Base-by-base conservation (phyloP, 2,329 filamentous ascomycete species). In the Coniella lustricola region DNA sequence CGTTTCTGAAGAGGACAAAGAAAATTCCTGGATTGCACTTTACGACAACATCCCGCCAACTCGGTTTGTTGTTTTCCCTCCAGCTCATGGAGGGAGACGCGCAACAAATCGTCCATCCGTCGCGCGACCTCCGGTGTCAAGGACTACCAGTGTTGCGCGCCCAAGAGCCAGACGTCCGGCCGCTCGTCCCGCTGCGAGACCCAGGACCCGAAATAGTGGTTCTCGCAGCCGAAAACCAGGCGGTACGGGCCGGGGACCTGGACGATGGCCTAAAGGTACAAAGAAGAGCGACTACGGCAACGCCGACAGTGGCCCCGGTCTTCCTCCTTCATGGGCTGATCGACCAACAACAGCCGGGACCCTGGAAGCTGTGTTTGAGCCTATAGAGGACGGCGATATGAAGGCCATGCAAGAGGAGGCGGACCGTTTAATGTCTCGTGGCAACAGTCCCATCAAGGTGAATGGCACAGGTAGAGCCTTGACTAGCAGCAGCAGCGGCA, bases 31-130 rank as follows among this genome's bases (percentile, higher is more conserved):
- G 77, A 60, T 62, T 10, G 57, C 62, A 3, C 61, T 69, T 2
- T 81, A 82, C 58, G 67, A 67, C 13, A 65, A 70, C 41, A 85
- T 93, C 21, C 85, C 86, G 3, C 71, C 81, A 0, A 81, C 73
- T 2, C 79, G 87, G 31, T 94, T 89, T 63, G 84, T 90, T 57
- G 80, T 93, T 35, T 91, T 87, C 59, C 88, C 88, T 8, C 79
- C 84, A 0, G 67, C 85, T 8, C 69, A 68, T 10, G 66, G 67
- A 1, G 66, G 70, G 44, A 72, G 77, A 18, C 70, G 77, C 7
- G 60, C 65, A 14, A 73, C 74, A 38, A 36, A 45, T 16, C 69
- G 75, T 14, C 61, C 68, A 10, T 61, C 66, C 17, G 67, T 70
- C 3, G 62, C 63, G 34, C 67, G 74, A 17, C 64, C 71, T 3